These are phyloP conservation scores for Microthlaspi erraticum DNA, from an alignment of 345 rosid species.

Conservation along the genomic window DNA sequence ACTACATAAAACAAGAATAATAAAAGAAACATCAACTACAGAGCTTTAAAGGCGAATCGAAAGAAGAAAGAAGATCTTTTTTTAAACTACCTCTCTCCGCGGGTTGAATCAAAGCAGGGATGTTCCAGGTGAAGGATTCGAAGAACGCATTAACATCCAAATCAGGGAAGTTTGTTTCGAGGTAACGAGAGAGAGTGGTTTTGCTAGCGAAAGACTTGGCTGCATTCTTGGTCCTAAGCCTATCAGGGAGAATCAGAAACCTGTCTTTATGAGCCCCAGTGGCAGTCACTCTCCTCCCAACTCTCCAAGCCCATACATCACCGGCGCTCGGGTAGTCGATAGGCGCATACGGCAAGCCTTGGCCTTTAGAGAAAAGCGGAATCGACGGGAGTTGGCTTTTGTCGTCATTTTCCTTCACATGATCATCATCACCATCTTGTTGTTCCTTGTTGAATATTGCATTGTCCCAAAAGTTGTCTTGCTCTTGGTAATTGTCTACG, in stretches of 20 bases:
- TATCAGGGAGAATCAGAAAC: slow-evolving; percentile 59
- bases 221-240: slow-evolving; percentile 40
- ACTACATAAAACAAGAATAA: slow-evolving; percentile 30
- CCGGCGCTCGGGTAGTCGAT: slow-evolving; percentile 75
- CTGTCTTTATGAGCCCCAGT: slow-evolving; percentile 64
- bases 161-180: slow-evolving; percentile 54
- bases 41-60: not conserved
- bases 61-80: not conserved
- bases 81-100: slow-evolving; percentile 44
- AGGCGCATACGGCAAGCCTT: slow-evolving; percentile 92
- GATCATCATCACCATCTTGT: slow-evolving; percentile 2
- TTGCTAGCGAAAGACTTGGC: slow-evolving; percentile 58
- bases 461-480: slow-evolving; percentile 46
- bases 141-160: slow-evolving; percentile 65
- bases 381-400: slow-evolving; percentile 51
- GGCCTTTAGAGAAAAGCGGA: slow-evolving; percentile 53
- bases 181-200: slow-evolving; percentile 55
- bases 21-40: not conserved
- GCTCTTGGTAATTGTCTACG: not conserved
- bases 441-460: slow-evolving; percentile 17
- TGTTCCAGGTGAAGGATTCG: slow-evolving; percentile 74
- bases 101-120: slow-evolving; percentile 55
- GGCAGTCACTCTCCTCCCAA: slow-evolving; percentile 64
- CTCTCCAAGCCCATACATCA: slow-evolving; percentile 87
- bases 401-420: slow-evolving; percentile 32